Conservation (phyloP, 495 filamentous ascomycete genomes). For the Xylaria nigripes region DNA sequence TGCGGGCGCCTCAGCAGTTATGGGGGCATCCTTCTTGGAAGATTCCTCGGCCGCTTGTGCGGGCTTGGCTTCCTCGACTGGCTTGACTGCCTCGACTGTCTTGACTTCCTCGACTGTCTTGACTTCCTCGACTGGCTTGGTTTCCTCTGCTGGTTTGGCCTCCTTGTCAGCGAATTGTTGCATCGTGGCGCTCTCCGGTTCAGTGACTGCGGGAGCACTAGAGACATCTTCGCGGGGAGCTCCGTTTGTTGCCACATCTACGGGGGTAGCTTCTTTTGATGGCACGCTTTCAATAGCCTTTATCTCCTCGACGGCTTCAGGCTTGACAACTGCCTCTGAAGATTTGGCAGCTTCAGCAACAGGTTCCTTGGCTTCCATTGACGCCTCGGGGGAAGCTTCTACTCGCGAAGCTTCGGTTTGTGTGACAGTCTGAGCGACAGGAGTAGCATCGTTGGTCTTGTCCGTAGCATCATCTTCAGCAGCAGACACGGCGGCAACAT, state of each 20-base stretch:
- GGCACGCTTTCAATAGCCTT: conserved; percentile 64
- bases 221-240: conserved; percentile 32
- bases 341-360: conserved; percentile 51
- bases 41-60: conserved; percentile 18
- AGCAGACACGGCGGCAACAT: conserved; percentile 29
- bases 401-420: no score
- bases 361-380: conserved; percentile 65
- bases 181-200: conserved; percentile 32
- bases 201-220: conserved; percentile 62
- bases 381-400: conserved; percentile 48
- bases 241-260: conserved; percentile 21
- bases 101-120: conserved; percentile 70
- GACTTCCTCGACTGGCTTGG: conserved; percentile 35
- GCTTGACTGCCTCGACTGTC: conserved; percentile 43
- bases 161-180: conserved; percentile 38
- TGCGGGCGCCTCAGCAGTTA: conserved; percentile 18
- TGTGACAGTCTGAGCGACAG: no score
- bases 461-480: conserved; percentile 25
- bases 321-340: conserved; percentile 64
- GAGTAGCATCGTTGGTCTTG: conserved; percentile 27
- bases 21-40: conserved; percentile 1
- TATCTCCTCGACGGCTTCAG: conserved; percentile 67
- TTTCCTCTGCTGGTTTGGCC: conserved; percentile 26
- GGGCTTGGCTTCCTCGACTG: conserved; percentile 16
- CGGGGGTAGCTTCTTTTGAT: conserved; percentile 36